Evolutionary conservation across 331 rosid species (phyloP).

Genomic region (Rhamnella rubrinervis): DNA sequence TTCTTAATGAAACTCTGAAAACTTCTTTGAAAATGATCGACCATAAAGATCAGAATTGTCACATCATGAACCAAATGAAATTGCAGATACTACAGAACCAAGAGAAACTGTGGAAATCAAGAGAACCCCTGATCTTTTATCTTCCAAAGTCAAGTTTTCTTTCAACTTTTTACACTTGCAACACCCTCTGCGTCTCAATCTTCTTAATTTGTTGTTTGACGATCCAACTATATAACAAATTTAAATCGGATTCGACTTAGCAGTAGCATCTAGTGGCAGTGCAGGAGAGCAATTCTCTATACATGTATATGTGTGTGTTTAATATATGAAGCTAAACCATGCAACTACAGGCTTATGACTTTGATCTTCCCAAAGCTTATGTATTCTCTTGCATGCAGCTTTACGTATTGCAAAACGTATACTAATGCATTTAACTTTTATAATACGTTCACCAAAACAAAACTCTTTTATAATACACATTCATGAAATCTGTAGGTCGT

Average conservation of each 20-base stretch:
- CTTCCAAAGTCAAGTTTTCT: slow-evolving; percentile 45
- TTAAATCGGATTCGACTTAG: slow-evolving; percentile 27
- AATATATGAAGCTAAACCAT: too few relatives aligned
- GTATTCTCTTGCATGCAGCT: too few relatives aligned
- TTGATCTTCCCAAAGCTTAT: too few relatives aligned
- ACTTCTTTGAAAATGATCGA: slow-evolving; percentile 31
- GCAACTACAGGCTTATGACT: too few relatives aligned
- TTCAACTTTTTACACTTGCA: slow-evolving; percentile 19
- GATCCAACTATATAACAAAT: slow-evolving; percentile 11
- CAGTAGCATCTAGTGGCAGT: slow-evolving; percentile 36
- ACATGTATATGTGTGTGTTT: too few relatives aligned
- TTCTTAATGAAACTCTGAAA: not conserved
- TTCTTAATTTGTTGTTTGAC: not conserved
- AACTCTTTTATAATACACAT: too few relatives aligned
- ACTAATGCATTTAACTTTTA: too few relatives aligned
- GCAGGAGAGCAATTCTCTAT: too few relatives aligned
- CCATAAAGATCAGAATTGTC: slow-evolving; percentile 10
- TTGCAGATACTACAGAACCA: slow-evolving; percentile 20
- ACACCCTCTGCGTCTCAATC: not conserved
- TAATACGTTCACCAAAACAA: too few relatives aligned
- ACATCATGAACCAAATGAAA: slow-evolving; percentile 28
- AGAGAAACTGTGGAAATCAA: slow-evolving; percentile 7
- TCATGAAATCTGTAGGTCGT: too few relatives aligned
- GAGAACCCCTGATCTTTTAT: slow-evolving; percentile 19
- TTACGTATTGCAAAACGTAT: too few relatives aligned